A percentile compares a stretch with the other conserved stretches of the same genome.
These are phyloP conservation scores for Phytophthora ohioensis DNA, from an alignment of 352 stramenopile genomes.

Conservation along the genomic window DNA sequence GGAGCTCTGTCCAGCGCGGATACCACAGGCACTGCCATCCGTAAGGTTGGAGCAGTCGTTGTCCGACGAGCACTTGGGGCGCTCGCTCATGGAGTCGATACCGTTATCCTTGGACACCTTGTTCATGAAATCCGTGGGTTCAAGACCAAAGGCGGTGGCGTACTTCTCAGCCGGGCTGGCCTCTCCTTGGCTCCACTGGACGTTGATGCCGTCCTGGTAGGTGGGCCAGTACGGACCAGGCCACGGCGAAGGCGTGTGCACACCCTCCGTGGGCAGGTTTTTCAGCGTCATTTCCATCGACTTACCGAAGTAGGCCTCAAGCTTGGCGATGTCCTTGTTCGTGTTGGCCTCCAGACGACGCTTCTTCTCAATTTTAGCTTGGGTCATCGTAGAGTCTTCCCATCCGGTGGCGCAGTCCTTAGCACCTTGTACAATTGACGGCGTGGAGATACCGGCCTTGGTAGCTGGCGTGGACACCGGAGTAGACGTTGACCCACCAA, in stretches of 20 bases:
- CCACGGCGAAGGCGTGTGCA: constrained; percentile 44
- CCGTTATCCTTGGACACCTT: constrained; percentile 44
- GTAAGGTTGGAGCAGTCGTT: constrained; percentile 31
- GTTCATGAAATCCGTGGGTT: constrained; percentile 50
- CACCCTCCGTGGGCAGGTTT: constrained; percentile 29
- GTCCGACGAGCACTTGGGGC: constrained; percentile 34
- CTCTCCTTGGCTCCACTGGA: constrained; percentile 11
- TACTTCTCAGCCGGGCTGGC: constrained; percentile 54
- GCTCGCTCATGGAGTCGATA: constrained; percentile 35
- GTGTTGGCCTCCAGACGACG: constrained; percentile 29
- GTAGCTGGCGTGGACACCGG: constrained; percentile 7
- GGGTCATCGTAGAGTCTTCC: constrained; percentile 18
- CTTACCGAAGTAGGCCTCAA: constrained; percentile 34
- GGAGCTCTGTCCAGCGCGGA: constrained; percentile 29
- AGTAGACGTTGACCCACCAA: not conserved
- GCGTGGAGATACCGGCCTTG: constrained; percentile 15
- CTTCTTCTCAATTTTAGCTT: constrained; percentile 21
- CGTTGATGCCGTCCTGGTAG: constrained; percentile 75
- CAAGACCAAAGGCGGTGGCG: constrained; percentile 48
- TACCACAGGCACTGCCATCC: constrained; percentile 37
- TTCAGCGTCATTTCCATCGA: constrained; percentile 37
- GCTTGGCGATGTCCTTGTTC: constrained; percentile 38
- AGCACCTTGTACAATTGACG: constrained; percentile 19
- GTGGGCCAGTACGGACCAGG: constrained; percentile 65
- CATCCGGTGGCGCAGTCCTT: constrained; percentile 37